Base-by-base conservation (phyloP, 2,329 filamentous ascomycete species). In the Beauveria asiatica region DNA sequence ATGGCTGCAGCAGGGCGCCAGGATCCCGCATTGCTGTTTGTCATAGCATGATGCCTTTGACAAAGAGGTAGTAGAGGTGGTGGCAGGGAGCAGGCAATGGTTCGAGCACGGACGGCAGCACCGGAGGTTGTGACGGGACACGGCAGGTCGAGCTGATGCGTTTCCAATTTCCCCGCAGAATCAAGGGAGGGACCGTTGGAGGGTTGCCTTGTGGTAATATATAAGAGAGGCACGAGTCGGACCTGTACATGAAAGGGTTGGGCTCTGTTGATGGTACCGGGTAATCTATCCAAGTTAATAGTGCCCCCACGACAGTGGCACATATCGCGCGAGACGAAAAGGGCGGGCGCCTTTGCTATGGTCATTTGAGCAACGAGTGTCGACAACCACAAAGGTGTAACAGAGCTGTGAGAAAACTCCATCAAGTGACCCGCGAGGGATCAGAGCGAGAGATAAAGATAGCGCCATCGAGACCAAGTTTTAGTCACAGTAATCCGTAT, bases 21-120 rank as follows among this genome's bases (percentile, higher is more conserved):
- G 46, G 23, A 44, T 44, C n/a, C n/a, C 48, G 48, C 56, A 45
- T 59, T 59, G 37, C 23, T 13, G 56, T 59, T 59, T 59, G 56
- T 59, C 56, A 59, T 59, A 59, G 19, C 39, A 51, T 59, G 48
- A 37, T 33, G 44, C 33, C 27, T 21, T 33, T 51, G 56, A 51
- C 56, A 52, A 39, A 59, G 56, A 39, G 5, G 11, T 49, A 39
- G 56, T 50, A 59, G 56, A 39, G 5, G 11, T 49, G 48, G 56
- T 50, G 56, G 25, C 3, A 30, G 19, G 19, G 16, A 13, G 33
- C 37, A 42, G 55, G 21, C 55, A 57, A 17, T 57, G 21, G 42
- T 13, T 50, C 56, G 56, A n/a, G 48, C 33, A 19, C 23, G 19
- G 25, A 58, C 37, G 46, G 39, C 17, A 37, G n/a, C 11, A 51